Base-by-base conservation (phyloP, 2,329 filamentous ascomycete genomes). In the Rhexocercosporidium sp. region DNA sequence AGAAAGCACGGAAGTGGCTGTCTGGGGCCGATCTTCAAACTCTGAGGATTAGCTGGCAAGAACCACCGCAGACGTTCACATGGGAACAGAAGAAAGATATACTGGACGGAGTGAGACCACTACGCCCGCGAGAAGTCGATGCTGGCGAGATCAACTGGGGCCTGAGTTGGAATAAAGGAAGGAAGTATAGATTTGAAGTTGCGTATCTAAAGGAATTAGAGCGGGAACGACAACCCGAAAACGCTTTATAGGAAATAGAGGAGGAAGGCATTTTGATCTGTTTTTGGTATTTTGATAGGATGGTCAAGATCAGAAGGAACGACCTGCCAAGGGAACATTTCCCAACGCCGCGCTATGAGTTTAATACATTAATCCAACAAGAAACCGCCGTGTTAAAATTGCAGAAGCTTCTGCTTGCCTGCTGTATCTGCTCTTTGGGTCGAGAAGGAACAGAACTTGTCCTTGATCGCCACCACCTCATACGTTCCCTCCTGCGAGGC, bases 401-500 rank as follows among this genome's bases (percentile, higher is more conserved):
- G 71, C 27, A 75, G 66, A 11, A 75, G 67, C 65, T 76, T 77
- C 54, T 83, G 81, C 71, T 81, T 82, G 41, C 75, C 74, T 70
- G 82, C 85, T 61, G 83, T 83, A 64, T 84, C 80, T 46, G 84
- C 80, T 71, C 88, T 86, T 76, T 90, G 86, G 68, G 90, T 95
- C 54, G 92, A 92, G 79, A 97, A 97, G 29, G 93, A 90, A 78
- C 96, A 99, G 81, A 88, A 96, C 75, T 89, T 89, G 80, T 99
- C 96, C 83, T 96, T 96, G 80, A 99, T 97, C 12, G 93, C 91
- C 34, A 98, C 92, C 20, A 99, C 95, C 81, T 99, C 96, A 77
- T 99, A 99, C 72, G 94, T 97, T 59, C 96, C 96, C 83, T 98
- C 96, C 77, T 97, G 92, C 73, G 91, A 94, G 29, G 94, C 94